These are phyloP conservation scores for Tetrahymena malaccensis DNA, from an alignment of 73 alveolate species.

Conservation along the genomic window DNA sequence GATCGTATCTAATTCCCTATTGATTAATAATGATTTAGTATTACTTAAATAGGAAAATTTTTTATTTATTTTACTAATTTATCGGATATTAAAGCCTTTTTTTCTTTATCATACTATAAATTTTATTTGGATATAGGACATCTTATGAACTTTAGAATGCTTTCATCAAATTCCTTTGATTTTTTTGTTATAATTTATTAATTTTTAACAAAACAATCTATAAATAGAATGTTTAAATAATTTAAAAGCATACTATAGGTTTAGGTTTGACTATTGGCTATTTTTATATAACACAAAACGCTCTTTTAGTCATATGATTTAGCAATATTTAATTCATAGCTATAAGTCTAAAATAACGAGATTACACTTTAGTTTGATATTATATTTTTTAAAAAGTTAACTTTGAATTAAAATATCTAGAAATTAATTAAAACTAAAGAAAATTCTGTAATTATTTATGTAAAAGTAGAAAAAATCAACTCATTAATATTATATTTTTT, in stretches of 20 bases:
- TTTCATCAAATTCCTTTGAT: neutral
- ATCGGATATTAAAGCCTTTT: neutral
- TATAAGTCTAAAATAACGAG: neutral
- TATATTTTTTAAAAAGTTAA: neutral
- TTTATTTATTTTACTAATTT: neutral
- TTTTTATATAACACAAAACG: neutral
- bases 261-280: neutral
- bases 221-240: neutral
- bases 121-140: neutral
- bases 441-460: neutral
- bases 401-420: neutral
- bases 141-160: neutral
- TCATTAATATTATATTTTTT: too few relatives aligned
- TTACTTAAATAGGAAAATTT: neutral
- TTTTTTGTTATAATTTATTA: neutral
- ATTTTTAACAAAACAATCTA: neutral
- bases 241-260: neutral
- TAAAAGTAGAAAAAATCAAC: too few relatives aligned
- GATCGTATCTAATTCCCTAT: neutral
- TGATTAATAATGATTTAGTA: neutral
- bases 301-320: neutral
- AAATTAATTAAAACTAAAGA: neutral
- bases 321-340: neutral
- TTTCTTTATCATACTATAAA: neutral
- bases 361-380: neutral